Base-by-base conservation (phyloP, 2,329 filamentous ascomycete genomes). In the Blastomyces gilchristii region DNA sequence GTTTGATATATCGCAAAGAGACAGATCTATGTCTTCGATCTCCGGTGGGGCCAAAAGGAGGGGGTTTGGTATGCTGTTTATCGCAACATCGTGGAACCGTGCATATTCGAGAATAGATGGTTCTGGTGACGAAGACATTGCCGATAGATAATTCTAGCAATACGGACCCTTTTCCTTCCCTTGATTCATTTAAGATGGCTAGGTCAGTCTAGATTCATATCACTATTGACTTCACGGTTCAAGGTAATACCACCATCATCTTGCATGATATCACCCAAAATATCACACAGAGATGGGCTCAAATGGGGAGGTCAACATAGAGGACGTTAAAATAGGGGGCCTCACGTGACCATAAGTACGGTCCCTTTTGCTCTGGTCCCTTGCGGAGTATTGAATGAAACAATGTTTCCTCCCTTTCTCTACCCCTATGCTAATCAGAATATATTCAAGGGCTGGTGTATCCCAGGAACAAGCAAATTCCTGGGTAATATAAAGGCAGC, bases 31-130 rank as follows among this genome's bases (percentile, higher is more conserved):
- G 45, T 63, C 59, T 28, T 63, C 11, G 63, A 45, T 28, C 63
- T 41, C 41, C 4, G 54, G 9, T 5, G 68, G 28, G 50, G 70
- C 61, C 52, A 65, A 52, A 11, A 67, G 31, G 2, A 68, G 47
- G 1, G 73, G 71, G 54, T 73, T 62, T 5, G 67, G 67, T 3
- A 69, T 69, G 67, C 76, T 76, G 63, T 79, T 70, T 60, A 63
- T 69, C 41, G 75, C 76, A 28, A 82, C 71, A 3, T 75, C 75
- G 63, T 81, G 70, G 58, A 75, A 77, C 31, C 79, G 75, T 25
- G 80, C 80, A 65, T 82, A 83, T 22, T 80, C 76, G 8, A 81
- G 69, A 7, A 78, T 67, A 25, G 74, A 75, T 18, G 71, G 71
- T n/a, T 76, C 74, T 28, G 68, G 67, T 65, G 69, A 53, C 18